Evolutionary conservation across 129 eudicot genomes (phyloP), one percentile per base, ranked within the genome.

Genomic region (Flaveria robusta): DNA sequence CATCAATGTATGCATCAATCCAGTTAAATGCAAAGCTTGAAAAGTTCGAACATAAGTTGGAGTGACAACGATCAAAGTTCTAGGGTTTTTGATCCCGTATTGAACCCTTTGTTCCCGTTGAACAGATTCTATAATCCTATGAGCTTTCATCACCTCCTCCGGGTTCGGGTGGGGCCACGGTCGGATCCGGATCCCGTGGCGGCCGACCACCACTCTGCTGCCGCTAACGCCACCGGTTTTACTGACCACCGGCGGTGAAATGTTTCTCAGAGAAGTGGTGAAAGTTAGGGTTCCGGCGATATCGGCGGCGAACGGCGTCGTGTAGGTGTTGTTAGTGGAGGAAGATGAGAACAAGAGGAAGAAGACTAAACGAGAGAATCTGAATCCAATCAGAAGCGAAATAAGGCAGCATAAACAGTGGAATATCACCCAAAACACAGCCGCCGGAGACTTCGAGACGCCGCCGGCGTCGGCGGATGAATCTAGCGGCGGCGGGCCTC

Each of bases 81-180:
- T 90, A 56, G 95, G 92, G 71, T 69, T 84, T 78, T 90, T 93
- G 8, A 93, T 76, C 12, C 98, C 98, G 52, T 88, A 90, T 75
- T 85, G 92, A 52, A 72, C 63, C 74, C 86, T 93, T 86, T 93
- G 98, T 81, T 93, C 97, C 71, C 62, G 76, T 82, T 93, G 98
- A 58, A 93, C 98, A 20, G 89, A 81, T 80, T 93, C 91, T 54
- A 93, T 86, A 49, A 93, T 85, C 86, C 71, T 60, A 59, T 93
- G 98, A 14, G 98, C 98, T 77, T 84, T 86, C 95, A 86, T 85
- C 19, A 93, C 96, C 81, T 93, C 97, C 14, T 13, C 84, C 52
- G 92, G 88, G 75, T 93, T 83, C 71, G 98, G 98, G 78, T 90
- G 98, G 16, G 98, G 98, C 98, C 98, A 93, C 63, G 97, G 98